Evolutionary conservation across 1,284 basidiomycete genomes (phyloP).

Genomic region (Earliella scabrosa): DNA sequence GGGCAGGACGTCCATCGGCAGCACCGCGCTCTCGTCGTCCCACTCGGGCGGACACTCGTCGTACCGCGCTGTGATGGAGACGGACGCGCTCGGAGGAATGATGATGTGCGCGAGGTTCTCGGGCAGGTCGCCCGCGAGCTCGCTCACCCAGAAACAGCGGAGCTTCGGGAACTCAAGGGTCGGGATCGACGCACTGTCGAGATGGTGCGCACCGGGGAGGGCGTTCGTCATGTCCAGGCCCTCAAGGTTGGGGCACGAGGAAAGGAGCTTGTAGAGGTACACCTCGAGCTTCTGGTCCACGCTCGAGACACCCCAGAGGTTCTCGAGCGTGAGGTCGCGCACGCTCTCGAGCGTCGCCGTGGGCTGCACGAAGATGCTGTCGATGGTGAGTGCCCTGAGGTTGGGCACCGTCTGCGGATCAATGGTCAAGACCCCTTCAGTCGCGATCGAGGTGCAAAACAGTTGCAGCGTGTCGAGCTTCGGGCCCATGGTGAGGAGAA

Average conservation of each 20-base stretch:
- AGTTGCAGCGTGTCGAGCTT: slow-evolving; percentile 1
- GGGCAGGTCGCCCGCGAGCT: slow-evolving; percentile 10
- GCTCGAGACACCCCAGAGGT: not conserved
- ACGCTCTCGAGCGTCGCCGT: not conserved
- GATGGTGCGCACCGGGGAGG: not conserved
- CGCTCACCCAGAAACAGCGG: slow-evolving; percentile 1
- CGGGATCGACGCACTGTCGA: not conserved
- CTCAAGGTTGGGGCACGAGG: slow-evolving; percentile 5
- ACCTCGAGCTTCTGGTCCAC: not conserved
- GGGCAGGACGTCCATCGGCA: slow-evolving; percentile 5
- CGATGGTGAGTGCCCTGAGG: not conserved
- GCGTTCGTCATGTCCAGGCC: slow-evolving; percentile 2
- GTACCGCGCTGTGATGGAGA: slow-evolving; percentile 4
- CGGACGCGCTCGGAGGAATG: not conserved
- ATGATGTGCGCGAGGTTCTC: slow-evolving; percentile 5
- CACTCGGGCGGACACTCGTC: slow-evolving; percentile 5
- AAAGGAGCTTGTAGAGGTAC: slow-evolving; percentile 8
- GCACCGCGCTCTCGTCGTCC: not conserved
- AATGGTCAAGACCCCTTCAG: not conserved
- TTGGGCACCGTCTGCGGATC: not conserved
- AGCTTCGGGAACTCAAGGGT: slow-evolving; percentile 2
- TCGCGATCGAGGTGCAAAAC: not conserved
- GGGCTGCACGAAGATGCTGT: slow-evolving; percentile 3
- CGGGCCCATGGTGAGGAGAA: not conserved
- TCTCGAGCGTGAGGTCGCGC: not conserved